A percentile compares a stretch with the other conserved stretches of the same genome.
These are phyloP conservation scores for Dioscorea dumetorum DNA, from an alignment of 106 monocot genomes.

Conservation along the genomic window DNA sequence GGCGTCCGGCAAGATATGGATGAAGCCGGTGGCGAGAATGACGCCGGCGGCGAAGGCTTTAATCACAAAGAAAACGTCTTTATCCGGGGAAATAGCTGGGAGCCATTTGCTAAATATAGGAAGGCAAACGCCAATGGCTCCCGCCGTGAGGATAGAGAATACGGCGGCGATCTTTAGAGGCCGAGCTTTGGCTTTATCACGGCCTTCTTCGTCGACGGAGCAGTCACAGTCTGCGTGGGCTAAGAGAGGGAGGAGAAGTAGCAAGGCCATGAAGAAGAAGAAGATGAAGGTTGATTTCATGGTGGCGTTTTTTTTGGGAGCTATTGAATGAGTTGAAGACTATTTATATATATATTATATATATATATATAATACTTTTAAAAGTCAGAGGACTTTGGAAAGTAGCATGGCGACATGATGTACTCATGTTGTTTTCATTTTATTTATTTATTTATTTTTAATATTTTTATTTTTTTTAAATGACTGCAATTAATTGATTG, in stretches of 20 bases:
- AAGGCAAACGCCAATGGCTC: conserved; percentile 1
- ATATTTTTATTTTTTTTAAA: too few relatives aligned
- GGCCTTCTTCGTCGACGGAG: neutral
- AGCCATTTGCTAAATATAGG: neutral
- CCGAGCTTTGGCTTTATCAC: conserved; percentile 5
- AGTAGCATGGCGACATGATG: too few relatives aligned
- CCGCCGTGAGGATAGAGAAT: conserved; percentile 4
- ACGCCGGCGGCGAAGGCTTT: conserved; percentile 21
- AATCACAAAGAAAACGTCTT: conserved; percentile 8
- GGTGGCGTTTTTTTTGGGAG: neutral
- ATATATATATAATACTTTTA: too few relatives aligned
- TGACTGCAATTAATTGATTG: too few relatives aligned
- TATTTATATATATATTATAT: too few relatives aligned
- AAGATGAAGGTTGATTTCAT: conserved; percentile 11
- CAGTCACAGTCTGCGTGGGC: neutral
- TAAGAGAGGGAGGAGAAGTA: neutral
- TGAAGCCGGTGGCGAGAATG: conserved; percentile 15
- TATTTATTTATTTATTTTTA: too few relatives aligned
- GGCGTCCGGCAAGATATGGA: conserved; percentile 20
- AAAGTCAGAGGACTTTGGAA: too few relatives aligned
- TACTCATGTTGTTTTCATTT: too few relatives aligned
- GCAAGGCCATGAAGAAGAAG: neutral
- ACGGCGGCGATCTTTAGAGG: conserved; percentile 7
- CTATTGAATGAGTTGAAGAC: neutral
- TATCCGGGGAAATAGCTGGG: conserved; percentile 8